Evolutionary conservation across 2,329 filamentous ascomycete genomes (phyloP).

Genomic region (Cladosporium oxysporum): DNA sequence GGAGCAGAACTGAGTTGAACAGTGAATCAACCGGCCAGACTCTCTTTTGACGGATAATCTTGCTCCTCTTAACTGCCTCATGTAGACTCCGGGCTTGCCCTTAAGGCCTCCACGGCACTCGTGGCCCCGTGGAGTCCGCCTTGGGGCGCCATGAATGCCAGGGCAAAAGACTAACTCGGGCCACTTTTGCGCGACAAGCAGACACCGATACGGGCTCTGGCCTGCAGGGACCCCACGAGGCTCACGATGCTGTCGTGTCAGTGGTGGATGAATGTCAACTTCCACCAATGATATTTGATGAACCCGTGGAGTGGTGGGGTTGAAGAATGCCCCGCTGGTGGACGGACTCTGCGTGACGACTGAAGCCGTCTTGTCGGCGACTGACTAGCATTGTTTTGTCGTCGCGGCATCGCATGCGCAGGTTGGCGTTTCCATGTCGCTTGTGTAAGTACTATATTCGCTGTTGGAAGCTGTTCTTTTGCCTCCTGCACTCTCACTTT

Average conservation of each 20-base stretch:
- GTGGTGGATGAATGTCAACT: slow-evolving; percentile 21
- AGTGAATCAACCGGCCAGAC: neutral
- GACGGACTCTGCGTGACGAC: slow-evolving; percentile 15
- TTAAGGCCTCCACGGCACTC: slow-evolving; percentile 9
- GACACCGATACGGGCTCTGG: slow-evolving; percentile 18
- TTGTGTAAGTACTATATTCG: slow-evolving; percentile 10
- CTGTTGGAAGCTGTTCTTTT: slow-evolving; percentile 12
- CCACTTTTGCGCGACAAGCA: slow-evolving; percentile 18
- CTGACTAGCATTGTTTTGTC: slow-evolving; percentile 21
- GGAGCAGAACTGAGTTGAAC: neutral
- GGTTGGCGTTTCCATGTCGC: slow-evolving; percentile 13
- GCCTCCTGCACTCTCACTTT: slow-evolving; percentile 7
- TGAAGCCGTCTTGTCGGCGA: slow-evolving; percentile 24
- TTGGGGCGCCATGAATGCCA: neutral
- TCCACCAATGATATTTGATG: slow-evolving; percentile 22
- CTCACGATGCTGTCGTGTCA: neutral
- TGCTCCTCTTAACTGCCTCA: slow-evolving; percentile 12
- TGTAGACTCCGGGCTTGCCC: neutral
- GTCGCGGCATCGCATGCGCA: neutral
- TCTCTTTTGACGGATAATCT: slow-evolving; percentile 13
- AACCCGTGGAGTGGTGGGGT: slow-evolving; percentile 4
- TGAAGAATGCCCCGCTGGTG: slow-evolving; percentile 6
- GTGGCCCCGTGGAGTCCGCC: slow-evolving; percentile 11
- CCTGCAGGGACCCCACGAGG: neutral
- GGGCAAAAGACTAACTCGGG: slow-evolving; percentile 8